These are phyloP conservation scores for Neophaeococcomyces mojaviensis DNA, from an alignment of 2,329 filamentous ascomycete genomes.

Conservation along the genomic window DNA sequence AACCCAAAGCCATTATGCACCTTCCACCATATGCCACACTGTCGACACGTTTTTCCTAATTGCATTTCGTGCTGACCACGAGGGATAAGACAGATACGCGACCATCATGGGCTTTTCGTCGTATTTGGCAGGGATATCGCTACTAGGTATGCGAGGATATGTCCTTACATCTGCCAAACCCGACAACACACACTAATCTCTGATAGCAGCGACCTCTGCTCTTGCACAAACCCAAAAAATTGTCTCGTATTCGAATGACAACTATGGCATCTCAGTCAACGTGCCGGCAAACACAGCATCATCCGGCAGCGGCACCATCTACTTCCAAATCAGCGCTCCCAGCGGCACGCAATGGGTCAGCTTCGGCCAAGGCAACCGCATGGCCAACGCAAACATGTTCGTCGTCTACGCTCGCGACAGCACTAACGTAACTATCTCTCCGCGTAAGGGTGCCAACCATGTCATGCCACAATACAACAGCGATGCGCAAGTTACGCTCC, in stretches of 20 bases:
- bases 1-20: too few relatives aligned
- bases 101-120: conserved; percentile 6
- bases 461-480: conserved; percentile 36
- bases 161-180: background rate
- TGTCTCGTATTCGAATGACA: conserved; percentile 11
- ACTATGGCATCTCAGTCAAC: conserved; percentile 37
- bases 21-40: too few relatives aligned
- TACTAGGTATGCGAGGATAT: conserved; percentile 2
- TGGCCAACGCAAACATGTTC: conserved; percentile 53
- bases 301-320: conserved; percentile 48
- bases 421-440: conserved; percentile 51
- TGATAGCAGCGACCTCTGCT: conserved; percentile 13
- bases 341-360: conserved; percentile 47
- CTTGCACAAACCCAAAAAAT: conserved; percentile 21
- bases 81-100: background rate
- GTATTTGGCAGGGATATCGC: background rate
- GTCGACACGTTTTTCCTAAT: background rate
- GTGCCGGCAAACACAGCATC: conserved; percentile 46
- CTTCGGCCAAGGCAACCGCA: conserved; percentile 48
- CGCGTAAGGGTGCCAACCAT: conserved; percentile 41
- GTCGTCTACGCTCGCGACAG: conserved; percentile 49
- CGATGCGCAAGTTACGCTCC: conserved; percentile 38
- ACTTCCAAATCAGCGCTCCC: conserved; percentile 50
- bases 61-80: background rate
- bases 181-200: conserved; percentile 29